Evolutionary conservation across 352 stramenopile genomes (phyloP).

Genomic region (Phytophthora idaei): DNA sequence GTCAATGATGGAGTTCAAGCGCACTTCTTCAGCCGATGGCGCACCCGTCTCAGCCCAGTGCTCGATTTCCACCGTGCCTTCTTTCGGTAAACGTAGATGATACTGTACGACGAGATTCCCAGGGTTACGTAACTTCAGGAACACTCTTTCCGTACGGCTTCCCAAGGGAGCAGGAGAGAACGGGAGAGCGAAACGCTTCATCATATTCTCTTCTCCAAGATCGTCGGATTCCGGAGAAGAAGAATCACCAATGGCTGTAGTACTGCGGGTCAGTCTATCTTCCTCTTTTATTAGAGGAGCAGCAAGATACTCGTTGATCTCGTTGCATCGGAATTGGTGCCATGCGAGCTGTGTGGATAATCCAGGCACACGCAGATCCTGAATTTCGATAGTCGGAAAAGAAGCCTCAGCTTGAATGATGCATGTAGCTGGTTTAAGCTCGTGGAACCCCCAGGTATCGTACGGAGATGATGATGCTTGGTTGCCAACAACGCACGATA

Average conservation of each 20-base stretch:
- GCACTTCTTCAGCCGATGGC: conserved; percentile 79
- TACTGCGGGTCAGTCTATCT: conserved; percentile 17
- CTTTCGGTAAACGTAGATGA: conserved; percentile 89
- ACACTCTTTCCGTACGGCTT: conserved; percentile 59
- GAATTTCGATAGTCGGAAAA: conserved; percentile 87
- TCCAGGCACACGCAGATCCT: conserved; percentile 76
- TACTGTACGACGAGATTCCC: conserved; percentile 87
- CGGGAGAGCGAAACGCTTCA: conserved; percentile 65
- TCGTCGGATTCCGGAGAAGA: conserved; percentile 17
- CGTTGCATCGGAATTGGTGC: conserved; percentile 75
- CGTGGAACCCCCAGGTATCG: conserved; percentile 29
- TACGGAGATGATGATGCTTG: conserved; percentile 22
- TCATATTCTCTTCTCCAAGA: conserved; percentile 11
- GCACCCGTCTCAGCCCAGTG: conserved; percentile 92
- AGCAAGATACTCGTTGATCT: conserved; percentile 75
- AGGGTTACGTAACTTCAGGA: conserved; percentile 87
- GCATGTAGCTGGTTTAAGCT: conserved; percentile 45
- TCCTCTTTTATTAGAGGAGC: conserved; percentile 50
- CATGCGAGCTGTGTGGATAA: conserved; percentile 60
- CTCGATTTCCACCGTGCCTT: conserved; percentile 93
- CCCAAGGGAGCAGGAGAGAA: conserved; percentile 81
- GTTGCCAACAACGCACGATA: conserved; percentile 59
- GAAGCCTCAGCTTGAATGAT: conserved; percentile 75
- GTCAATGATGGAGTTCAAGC: conserved; percentile 82
- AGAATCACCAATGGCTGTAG: conserved; percentile 29